Percentiles rank a stretch among this genome's conserved stretches.
Conservation (phyloP, 306 rosid genomes). For the Corylus heterophylla region DNA sequence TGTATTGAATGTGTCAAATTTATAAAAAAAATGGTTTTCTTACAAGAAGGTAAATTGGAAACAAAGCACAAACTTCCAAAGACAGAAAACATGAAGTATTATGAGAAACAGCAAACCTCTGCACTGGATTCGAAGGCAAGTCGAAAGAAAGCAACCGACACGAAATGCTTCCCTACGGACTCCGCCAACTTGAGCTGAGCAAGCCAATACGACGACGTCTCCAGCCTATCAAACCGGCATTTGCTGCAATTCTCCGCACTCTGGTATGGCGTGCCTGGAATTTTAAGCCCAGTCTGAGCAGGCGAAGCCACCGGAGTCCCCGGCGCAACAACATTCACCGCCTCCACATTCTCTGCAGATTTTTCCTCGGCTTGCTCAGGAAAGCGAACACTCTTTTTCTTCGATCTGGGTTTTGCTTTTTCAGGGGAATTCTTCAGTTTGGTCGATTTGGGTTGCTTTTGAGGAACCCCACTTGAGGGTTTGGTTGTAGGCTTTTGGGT, state of each 20-base stretch:
- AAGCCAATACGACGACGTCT: slow-evolving; percentile 32
- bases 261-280: slow-evolving; percentile 25
- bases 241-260: slow-evolving; percentile 33
- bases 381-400: slow-evolving; percentile 12
- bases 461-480: not conserved
- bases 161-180: slow-evolving; percentile 33
- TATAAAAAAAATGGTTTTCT: too few relatives aligned
- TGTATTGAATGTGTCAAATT: too few relatives aligned
- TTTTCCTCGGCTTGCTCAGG: not conserved
- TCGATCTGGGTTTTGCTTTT: slow-evolving; percentile 8
- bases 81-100: too few relatives aligned
- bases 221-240: slow-evolving; percentile 34
- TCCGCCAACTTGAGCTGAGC: slow-evolving; percentile 35
- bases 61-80: too few relatives aligned
- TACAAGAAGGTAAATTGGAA: too few relatives aligned
- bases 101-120: slow-evolving; percentile 16
- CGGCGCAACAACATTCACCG: slow-evolving; percentile 6
- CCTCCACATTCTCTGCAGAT: not conserved
- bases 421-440: slow-evolving; percentile 4
- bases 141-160: slow-evolving; percentile 36
- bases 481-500: slow-evolving; percentile 17
- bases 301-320: slow-evolving; percentile 19
- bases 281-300: slow-evolving; percentile 5
- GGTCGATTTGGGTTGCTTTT: slow-evolving; percentile 18
- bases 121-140: slow-evolving; percentile 30